Percentiles rank a stretch among this genome's conserved stretches.
Evolutionary conservation across 176 grass and related monocot species (phyloP).

Genomic region (Phragmites australis): DNA sequence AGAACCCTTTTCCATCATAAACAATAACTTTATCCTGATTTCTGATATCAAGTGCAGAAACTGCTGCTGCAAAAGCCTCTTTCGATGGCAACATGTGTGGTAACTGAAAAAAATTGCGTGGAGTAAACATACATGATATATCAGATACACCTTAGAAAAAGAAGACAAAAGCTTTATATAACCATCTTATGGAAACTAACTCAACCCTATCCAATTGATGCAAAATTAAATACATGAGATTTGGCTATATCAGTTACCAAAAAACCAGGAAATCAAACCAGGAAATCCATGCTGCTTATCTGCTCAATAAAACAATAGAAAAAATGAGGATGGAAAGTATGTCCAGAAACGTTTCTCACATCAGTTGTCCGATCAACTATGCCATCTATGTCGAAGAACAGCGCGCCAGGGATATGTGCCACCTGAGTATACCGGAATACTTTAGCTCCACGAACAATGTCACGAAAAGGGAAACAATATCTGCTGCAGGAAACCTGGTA

Average conservation of each 20-base stretch:
- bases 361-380: slow-evolving; percentile 62
- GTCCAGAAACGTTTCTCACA: slow-evolving; percentile 53
- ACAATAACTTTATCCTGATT: slow-evolving; percentile 77
- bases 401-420: slow-evolving; percentile 68
- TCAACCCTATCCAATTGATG: not conserved
- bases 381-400: slow-evolving; percentile 83
- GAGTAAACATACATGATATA: not conserved
- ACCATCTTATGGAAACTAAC: not conserved
- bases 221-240: not conserved
- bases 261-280: too few species aligned
- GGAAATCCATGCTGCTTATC: not conserved
- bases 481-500: slow-evolving; percentile 63
- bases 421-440: slow-evolving; percentile 53
- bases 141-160: not conserved
- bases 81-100: slow-evolving; percentile 88
- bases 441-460: slow-evolving; percentile 28
- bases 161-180: not conserved
- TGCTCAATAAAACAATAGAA: not conserved
- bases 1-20: slow-evolving; percentile 90
- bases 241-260: not conserved
- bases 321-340: slow-evolving; percentile 1
- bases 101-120: slow-evolving; percentile 49
- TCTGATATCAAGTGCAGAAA: slow-evolving; percentile 70
- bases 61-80: slow-evolving; percentile 73
- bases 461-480: slow-evolving; percentile 3